Percentiles rank a stretch among this genome's conserved stretches.
Evolutionary conservation across 352 stramenopile genomes (phyloP).

Genomic region (Plasmopara viticola): DNA sequence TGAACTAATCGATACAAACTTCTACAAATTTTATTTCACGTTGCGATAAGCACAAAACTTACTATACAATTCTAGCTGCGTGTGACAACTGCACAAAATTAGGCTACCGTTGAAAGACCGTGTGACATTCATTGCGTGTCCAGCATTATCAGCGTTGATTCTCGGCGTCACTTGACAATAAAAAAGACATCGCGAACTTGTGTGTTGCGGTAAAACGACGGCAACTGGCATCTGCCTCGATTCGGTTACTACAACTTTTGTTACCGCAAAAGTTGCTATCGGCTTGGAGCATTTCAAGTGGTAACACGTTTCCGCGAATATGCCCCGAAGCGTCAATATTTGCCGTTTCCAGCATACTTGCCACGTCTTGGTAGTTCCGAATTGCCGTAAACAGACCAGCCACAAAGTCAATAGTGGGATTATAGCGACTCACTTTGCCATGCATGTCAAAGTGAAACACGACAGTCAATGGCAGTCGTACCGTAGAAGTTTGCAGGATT

Average conservation of each 20-base stretch:
- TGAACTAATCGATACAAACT: too few species aligned
- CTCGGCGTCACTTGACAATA: conserved; percentile 12
- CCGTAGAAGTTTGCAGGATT: conserved; percentile 6
- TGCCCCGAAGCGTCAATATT: conserved; percentile 15
- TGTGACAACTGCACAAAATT: too few species aligned
- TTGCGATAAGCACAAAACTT: too few species aligned
- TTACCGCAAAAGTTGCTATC: neutral
- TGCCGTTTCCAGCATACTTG: conserved; percentile 14
- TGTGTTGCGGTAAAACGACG: neutral
- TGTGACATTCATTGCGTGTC: conserved; percentile 1
- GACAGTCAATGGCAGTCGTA: conserved; percentile 14
- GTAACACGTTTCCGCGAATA: conserved; percentile 6
- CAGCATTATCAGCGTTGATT: conserved; percentile 2
- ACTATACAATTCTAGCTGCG: too few species aligned
- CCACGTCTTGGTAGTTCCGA: conserved; percentile 16
- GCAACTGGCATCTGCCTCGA: neutral
- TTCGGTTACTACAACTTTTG: neutral
- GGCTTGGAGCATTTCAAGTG: neutral
- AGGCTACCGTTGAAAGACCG: neutral
- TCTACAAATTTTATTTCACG: too few species aligned
- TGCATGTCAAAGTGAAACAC: conserved; percentile 25
- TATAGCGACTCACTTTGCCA: conserved; percentile 19
- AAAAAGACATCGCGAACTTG: conserved; percentile 20
- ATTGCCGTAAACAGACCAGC: conserved; percentile 14
- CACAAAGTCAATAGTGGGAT: conserved; percentile 18